These are phyloP conservation scores for Polyplosphaeria fusca DNA, from an alignment of 495 filamentous ascomycete species.

Conservation along the genomic window DNA sequence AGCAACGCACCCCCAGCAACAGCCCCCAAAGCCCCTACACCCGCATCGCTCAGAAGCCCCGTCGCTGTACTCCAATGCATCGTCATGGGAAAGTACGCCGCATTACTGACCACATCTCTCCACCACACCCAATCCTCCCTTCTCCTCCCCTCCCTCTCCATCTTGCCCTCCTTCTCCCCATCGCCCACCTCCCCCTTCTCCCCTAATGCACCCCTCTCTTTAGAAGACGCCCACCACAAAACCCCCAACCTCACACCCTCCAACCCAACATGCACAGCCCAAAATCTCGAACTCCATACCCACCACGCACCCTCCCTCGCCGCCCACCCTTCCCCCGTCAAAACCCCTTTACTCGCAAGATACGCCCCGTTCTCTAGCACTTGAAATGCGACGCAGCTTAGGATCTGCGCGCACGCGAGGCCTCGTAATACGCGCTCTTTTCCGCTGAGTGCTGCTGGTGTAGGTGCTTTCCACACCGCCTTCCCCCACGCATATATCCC, in stretches of 20 bases:
- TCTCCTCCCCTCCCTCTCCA: constrained; percentile 33
- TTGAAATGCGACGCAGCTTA: constrained; percentile 66
- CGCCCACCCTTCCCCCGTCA: constrained; percentile 49
- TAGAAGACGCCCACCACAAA: constrained; percentile 37
- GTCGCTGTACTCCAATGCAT: constrained; percentile 79
- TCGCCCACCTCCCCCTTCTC: constrained; percentile 35
- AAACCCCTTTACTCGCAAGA: constrained; percentile 65
- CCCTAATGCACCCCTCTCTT: constrained; percentile 35
- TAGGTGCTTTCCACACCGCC: constrained; percentile 16
- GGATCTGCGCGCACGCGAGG: constrained; percentile 66
- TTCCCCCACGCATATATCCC: constrained; percentile 70
- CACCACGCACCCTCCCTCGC: constrained; percentile 55
- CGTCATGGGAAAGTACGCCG: constrained; percentile 59
- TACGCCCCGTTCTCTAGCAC: constrained; percentile 80
- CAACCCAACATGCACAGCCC: constrained; percentile 72
- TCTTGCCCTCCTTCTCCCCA: constrained; percentile 39
- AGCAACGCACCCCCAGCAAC: constrained; percentile 67
- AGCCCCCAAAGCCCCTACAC: constrained; percentile 62
- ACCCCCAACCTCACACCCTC: constrained; percentile 66
- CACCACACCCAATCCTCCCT: constrained; percentile 44
- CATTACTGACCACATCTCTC: constrained; percentile 44
- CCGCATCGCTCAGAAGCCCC: constrained; percentile 58
- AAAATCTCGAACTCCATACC: constrained; percentile 74
- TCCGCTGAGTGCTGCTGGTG: constrained; percentile 31
- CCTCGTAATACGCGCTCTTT: constrained; percentile 40